Conservation (phyloP, 108 stramenopile species). For the Cyclostephanos tholiformis region DNA sequence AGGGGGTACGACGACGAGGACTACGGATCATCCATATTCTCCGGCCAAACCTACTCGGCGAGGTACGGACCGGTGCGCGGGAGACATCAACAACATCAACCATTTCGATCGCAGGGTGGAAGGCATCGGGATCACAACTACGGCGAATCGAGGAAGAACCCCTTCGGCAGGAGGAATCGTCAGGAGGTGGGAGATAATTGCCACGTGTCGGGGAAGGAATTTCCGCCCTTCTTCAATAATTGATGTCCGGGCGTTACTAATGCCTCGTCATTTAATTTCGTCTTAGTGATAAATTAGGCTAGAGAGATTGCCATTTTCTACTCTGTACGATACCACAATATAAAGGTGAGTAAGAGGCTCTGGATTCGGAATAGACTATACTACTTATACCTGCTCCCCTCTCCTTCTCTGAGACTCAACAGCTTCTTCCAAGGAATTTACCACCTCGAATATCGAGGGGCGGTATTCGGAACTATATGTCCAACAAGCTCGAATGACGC, state of each 20-base stretch:
- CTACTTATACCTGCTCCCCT: no score
- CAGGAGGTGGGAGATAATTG: conserved; percentile 34
- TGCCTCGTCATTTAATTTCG: no score
- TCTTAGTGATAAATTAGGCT: no score
- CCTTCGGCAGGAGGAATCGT: conserved; percentile 18
- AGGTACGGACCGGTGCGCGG: conserved; percentile 23
- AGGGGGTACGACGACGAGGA: conserved; percentile 27
- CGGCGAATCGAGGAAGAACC: conserved; percentile 17
- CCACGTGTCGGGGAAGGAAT: conserved; percentile 33
- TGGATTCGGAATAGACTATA: no score
- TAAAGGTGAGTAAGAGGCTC: background rate
- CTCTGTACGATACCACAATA: no score
- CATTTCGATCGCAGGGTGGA: background rate
- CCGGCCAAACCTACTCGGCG: conserved; percentile 24
- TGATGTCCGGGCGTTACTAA: conserved; percentile 8
- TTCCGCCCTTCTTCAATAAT: conserved; percentile 36
- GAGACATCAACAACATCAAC: background rate
- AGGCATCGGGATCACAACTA: background rate
- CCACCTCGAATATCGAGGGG: conserved; percentile 68
- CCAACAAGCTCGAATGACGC: conserved; percentile 64
- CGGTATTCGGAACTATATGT: conserved; percentile 55
- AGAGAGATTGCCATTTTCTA: no score
- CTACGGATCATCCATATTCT: conserved; percentile 14
- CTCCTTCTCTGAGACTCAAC: conserved; percentile 6
- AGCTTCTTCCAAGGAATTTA: conserved; percentile 49